Conservation (phyloP, 1,284 basidiomycete genomes). For the Ustilago esculenta region DNA sequence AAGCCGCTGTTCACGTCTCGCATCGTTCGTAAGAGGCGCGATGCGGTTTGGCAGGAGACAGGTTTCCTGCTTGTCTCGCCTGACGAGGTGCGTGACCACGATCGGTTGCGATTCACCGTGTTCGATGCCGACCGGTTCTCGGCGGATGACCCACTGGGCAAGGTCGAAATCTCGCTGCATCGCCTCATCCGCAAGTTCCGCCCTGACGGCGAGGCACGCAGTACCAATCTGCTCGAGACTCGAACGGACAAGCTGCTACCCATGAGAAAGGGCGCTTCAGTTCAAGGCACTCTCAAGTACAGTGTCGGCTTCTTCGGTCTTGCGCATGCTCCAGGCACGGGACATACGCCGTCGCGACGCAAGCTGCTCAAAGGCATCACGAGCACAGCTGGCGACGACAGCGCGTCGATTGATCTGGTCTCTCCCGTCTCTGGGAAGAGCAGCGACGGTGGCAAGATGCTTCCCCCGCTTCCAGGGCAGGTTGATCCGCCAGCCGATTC, state of each 20-base stretch:
- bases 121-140: constrained; percentile 64
- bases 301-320: constrained; percentile 58
- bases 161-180: constrained; percentile 56
- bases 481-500: background rate
- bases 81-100: constrained; percentile 58
- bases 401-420: constrained; percentile 25
- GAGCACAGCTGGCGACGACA: constrained; percentile 9
- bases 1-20: constrained; percentile 58
- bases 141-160: constrained; percentile 62
- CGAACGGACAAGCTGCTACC: constrained; percentile 50
- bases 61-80: constrained; percentile 54
- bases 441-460: constrained; percentile 16
- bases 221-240: constrained; percentile 50
- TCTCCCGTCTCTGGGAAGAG: constrained; percentile 27
- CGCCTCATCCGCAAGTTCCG: constrained; percentile 46
- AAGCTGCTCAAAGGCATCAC: constrained; percentile 43
- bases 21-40: constrained; percentile 44
- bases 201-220: constrained; percentile 18
- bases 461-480: constrained; percentile 16
- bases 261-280: constrained; percentile 44
- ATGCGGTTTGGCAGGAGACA: constrained; percentile 61
- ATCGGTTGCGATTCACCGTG: constrained; percentile 54
- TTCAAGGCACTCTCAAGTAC: constrained; percentile 57
- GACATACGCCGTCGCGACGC: constrained; percentile 32
- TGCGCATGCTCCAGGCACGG: constrained; percentile 38